Base-by-base conservation (phyloP, 352 stramenopile species). In the Phytophthora pseudosyringae region DNA sequence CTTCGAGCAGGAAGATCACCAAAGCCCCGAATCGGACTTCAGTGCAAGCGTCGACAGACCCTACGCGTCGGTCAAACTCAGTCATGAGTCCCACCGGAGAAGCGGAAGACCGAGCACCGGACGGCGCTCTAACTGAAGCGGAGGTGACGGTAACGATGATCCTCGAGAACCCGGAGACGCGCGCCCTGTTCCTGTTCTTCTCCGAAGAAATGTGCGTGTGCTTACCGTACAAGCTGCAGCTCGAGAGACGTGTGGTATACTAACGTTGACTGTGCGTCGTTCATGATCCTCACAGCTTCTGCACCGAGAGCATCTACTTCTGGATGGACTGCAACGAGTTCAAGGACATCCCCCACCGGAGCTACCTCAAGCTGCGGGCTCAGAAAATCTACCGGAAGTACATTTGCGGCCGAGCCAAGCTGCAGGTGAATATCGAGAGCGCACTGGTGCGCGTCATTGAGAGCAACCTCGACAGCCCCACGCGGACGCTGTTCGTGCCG, bases 351-450 rank as follows among this genome's bases (percentile, higher is more conserved):
- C 81, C 83, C 15, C 83, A 92, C 61, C 72, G 73, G 43, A 88
- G 73, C 39, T 92, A 92, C 59, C 75, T 92, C 52, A 89, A 88
- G 53, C 61, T 90, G n/a, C 75, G 83, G 13, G 81, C 83, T 3
- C 83, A 92, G 56, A 92, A 92, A 59, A 92, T 92, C 43, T 92
- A 78, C 50, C 79, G 83, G 52, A 91, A 91, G 65, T 92, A 92
- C 69, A 92, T 90, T 60, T 80, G 73, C 4, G 71, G 65, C 1
- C 75, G 75, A 26, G 77, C 80, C 15, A 90, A 90, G 54, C 61
- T 92, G 49, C 81, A 92, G 53, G 83, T 92, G 41, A 90, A 92
- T 33, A 50, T 90, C n/a, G 76, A 90, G 18, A 86, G 78, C 52
- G 46, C 69, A 4, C 62, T 86, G 26, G 75, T 83, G 39, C 74